Evolutionary conservation across 768 basidiomycete species (phyloP).

Genomic region (Hericium erinaceus): DNA sequence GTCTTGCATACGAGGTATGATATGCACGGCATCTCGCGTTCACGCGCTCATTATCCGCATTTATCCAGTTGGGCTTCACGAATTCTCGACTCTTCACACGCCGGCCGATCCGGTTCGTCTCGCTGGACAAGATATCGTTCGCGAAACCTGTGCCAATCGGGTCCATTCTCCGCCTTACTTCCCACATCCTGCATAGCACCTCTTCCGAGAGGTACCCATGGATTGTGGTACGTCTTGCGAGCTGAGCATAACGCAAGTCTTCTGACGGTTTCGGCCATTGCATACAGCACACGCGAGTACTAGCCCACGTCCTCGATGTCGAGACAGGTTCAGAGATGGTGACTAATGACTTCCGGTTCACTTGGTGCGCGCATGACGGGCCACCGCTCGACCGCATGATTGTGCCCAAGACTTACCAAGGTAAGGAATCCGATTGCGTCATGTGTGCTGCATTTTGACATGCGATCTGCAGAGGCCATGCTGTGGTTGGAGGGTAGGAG

Average conservation of each 20-base stretch:
- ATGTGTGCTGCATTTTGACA: constrained; percentile 9
- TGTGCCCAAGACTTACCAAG: constrained; percentile 64
- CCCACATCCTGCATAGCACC: constrained; percentile 54
- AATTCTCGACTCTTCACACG: constrained; percentile 63
- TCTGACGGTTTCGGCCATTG: not conserved
- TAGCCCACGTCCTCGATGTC: constrained; percentile 64
- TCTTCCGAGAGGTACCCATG: constrained; percentile 40
- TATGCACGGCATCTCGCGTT: not conserved
- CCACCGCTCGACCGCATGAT: constrained; percentile 34
- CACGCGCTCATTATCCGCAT: not conserved
- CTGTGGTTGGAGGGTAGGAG: constrained; percentile 73
- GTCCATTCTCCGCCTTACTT: constrained; percentile 65
- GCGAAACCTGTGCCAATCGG: constrained; percentile 77
- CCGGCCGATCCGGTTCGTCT: constrained; percentile 59
- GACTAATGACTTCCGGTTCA: constrained; percentile 73
- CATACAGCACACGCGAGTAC: constrained; percentile 58
- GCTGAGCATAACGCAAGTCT: not conserved
- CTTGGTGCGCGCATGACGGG: constrained; percentile 44
- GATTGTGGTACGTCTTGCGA: constrained; percentile 41
- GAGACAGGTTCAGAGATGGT: constrained; percentile 53
- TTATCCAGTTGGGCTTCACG: constrained; percentile 56
- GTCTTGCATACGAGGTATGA: constrained; percentile 62
- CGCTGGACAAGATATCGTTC: constrained; percentile 75
- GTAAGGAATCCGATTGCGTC: constrained; percentile 26
- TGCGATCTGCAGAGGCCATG: constrained; percentile 58